These are phyloP conservation scores for Eucalyptus paniculata DNA, from an alignment of 345 rosid species.

Conservation along the genomic window DNA sequence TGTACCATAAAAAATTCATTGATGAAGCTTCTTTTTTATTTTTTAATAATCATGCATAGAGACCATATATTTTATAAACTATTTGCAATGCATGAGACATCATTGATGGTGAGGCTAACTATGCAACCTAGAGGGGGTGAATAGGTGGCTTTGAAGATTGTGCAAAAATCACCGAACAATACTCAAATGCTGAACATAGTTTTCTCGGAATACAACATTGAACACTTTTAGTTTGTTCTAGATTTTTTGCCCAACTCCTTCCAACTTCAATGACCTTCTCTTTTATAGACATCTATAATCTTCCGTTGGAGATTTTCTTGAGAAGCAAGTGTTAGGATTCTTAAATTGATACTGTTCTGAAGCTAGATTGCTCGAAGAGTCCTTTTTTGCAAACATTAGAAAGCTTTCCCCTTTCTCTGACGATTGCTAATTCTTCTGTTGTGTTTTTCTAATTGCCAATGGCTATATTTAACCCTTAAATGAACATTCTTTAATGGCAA, in stretches of 20 bases:
- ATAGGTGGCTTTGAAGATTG: too few species aligned
- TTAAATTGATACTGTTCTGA: not conserved
- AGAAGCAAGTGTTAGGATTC: not conserved
- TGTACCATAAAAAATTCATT: too few species aligned
- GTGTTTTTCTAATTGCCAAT: too few species aligned
- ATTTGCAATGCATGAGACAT: not conserved
- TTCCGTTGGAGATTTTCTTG: not conserved
- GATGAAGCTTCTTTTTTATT: not conserved
- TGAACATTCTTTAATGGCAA: too few species aligned
- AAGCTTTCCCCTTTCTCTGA: not conserved
- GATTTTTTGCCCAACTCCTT: not conserved
- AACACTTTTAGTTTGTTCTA: not conserved
- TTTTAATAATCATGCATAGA: not conserved
- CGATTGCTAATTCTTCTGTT: too few species aligned
- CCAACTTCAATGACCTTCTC: not conserved
- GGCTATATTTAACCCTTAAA: too few species aligned
- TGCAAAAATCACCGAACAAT: too few species aligned
- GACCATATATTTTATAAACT: not conserved
- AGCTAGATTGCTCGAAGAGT: not conserved
- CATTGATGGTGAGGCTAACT: too few species aligned
- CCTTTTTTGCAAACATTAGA: not conserved
- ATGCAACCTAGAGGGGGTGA: too few species aligned
- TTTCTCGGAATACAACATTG: not conserved
- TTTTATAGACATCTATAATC: not conserved
- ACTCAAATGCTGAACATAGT: too few species aligned